Conservation (phyloP, 2,329 filamentous ascomycete genomes). For the Pseudonectria buxi region DNA sequence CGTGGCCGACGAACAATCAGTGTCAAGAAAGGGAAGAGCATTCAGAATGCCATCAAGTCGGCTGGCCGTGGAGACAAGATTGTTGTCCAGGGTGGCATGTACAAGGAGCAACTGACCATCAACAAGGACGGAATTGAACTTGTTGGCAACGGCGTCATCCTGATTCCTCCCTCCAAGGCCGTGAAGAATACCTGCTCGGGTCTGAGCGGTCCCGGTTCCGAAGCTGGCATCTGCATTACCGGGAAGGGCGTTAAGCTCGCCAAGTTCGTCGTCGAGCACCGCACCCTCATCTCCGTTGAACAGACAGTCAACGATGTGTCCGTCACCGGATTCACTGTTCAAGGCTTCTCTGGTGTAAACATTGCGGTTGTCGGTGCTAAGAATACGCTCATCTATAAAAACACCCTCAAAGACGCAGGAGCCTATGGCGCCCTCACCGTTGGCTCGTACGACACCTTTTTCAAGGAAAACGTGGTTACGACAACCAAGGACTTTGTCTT, state of each 20-base stretch:
- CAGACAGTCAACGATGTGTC: constrained; percentile 22
- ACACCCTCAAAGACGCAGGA: constrained; percentile 21
- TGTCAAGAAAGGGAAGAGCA: constrained; percentile 17
- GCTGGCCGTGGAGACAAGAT: constrained; percentile 26
- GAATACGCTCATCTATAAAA: constrained; percentile 20
- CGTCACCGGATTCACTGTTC: constrained; percentile 27
- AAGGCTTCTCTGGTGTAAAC: constrained; percentile 27
- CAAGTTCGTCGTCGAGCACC: constrained; percentile 24
- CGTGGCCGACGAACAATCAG: constrained; percentile 7
- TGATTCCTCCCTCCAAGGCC: constrained; percentile 17
- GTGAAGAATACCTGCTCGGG: constrained; percentile 26
- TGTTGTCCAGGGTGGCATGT: constrained; percentile 25
- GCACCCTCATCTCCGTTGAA: constrained; percentile 20
- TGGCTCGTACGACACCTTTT: constrained; percentile 25
- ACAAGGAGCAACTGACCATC: constrained; percentile 29
- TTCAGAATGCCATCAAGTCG: constrained; percentile 25
- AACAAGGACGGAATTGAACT: constrained; percentile 27
- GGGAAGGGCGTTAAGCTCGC: constrained; percentile 22
- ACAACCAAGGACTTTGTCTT: constrained; percentile 8
- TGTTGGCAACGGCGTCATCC: constrained; percentile 20
- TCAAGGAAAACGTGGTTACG: constrained; percentile 23
- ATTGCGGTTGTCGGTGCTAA: constrained; percentile 29
- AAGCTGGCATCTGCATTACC: constrained; percentile 29
- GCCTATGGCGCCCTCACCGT: constrained; percentile 30
- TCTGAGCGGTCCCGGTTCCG: constrained; percentile 16